Evolutionary conservation across 2,329 filamentous ascomycete species (phyloP).

Genomic region (Aspergillus niger): DNA sequence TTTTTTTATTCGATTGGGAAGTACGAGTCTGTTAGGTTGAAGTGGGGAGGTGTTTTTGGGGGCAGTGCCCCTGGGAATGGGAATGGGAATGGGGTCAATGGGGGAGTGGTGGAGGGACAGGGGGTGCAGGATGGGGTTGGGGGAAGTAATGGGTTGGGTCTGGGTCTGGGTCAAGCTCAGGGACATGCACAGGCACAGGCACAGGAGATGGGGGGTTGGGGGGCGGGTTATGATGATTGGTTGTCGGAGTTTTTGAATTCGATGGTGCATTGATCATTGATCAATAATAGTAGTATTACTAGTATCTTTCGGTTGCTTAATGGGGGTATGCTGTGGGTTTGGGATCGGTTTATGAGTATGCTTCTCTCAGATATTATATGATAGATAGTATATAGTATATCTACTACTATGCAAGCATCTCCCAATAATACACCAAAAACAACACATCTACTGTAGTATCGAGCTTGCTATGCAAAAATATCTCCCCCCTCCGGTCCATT

Average conservation of each 20-base stretch:
- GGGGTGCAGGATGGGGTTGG: not conserved
- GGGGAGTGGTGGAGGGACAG: not conserved
- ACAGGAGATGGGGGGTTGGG: not conserved
- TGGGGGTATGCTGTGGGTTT: no score
- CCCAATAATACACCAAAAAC: no score
- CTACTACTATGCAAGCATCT: no score
- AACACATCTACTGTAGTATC: not conserved
- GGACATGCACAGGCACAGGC: not conserved
- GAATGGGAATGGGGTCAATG: not conserved
- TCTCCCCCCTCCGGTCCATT: constrained; percentile 24
- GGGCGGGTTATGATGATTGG: constrained; percentile 4
- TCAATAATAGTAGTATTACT: no score
- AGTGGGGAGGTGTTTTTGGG: not conserved
- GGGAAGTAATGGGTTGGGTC: no score
- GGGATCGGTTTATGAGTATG: no score
- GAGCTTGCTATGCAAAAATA: constrained; percentile 2
- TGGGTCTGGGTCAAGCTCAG: no score
- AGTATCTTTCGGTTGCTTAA: no score
- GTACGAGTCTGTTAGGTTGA: constrained; percentile 3
- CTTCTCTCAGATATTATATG: no score
- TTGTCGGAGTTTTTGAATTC: constrained; percentile 4
- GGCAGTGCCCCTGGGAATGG: not conserved
- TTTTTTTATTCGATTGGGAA: constrained; percentile 7
- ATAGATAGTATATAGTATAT: no score
- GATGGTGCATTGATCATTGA: not conserved